Evolutionary conservation across 1,139 yeast species (phyloP), one percentile per base, ranked within the genome.

Genomic region (Pichia sp.): DNA sequence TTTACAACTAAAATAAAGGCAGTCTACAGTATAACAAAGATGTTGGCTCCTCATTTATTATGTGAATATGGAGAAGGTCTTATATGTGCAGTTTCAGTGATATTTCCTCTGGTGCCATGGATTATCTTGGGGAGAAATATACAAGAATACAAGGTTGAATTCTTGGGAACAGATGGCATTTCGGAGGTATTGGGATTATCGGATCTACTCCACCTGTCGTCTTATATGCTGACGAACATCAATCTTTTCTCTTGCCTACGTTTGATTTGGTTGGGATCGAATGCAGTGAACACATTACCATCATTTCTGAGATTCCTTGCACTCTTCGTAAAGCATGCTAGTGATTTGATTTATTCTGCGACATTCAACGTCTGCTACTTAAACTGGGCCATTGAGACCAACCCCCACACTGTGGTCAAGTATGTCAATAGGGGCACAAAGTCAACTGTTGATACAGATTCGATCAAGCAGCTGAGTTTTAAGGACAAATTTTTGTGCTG

Each of bases 91-190:
- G 23, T 47, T 8, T 15, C 42, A 2, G 8, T 16, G 11, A 16
- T 40, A 13, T 31, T n/a, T 49, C 29, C 36, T 5, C 7, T 31
- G n/a, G 29, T 44, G 7, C 47, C 51, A 23, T 51, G 50, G 50
- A 5, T 47, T 13, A 31, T 41, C 7, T 36, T 51, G 8, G 38
- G 31, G 11, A 40, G 54, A 29, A 47, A 51, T 47, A 13, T 51
- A 36, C 29, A 16, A 8, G 49, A 40, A 4, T 40, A 48, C 8
- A 31, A 13, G 19, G 16, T 10, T 42, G 8, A 31, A 15, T 29
- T 38, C 11, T 11, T 13, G 15, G 40, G 40, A 36, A 15, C 40
- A 36, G n/a, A 36, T 13, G 40, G 40, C 15, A 15, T 15, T 11
- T 5, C n/a, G 10, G 40, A 36, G n/a, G 15, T 36, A 15, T 6